Conservation (phyloP, 192 early-diverging fungal species). For the Globomyces pollinis-pini region DNA sequence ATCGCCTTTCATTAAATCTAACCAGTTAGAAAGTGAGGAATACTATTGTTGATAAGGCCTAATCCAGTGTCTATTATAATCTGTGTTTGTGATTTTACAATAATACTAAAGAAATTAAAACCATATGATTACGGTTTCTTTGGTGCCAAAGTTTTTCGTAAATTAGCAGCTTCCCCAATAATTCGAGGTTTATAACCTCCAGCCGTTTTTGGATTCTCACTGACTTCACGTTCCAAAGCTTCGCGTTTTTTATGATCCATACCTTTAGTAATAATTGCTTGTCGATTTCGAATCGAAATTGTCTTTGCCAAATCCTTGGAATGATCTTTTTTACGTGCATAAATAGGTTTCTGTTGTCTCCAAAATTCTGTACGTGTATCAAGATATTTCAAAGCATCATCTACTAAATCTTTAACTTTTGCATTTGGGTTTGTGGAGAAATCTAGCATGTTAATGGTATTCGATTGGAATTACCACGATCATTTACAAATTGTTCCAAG, state of each 20-base stretch:
- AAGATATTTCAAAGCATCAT: constrained; percentile 45
- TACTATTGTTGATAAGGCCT: neutral
- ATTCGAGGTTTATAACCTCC: neutral
- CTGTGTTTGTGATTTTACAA: neutral
- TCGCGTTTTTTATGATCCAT: neutral
- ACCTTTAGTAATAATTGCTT: neutral
- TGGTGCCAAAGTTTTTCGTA: neutral
- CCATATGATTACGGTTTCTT: neutral
- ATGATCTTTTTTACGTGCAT: constrained; percentile 38
- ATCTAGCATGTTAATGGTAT: constrained; percentile 17
- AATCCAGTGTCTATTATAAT: neutral
- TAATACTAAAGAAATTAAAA: too few species aligned
- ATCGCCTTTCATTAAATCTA: neutral
- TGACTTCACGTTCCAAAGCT: neutral
- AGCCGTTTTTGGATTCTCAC: constrained; percentile 3
- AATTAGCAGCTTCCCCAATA: neutral
- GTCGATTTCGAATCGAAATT: neutral
- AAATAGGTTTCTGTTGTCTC: constrained; percentile 54
- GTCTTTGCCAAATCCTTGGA: neutral
- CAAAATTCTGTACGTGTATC: constrained; percentile 49
- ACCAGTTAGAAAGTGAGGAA: neutral
- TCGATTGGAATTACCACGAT: constrained; percentile 22
- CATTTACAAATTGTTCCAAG: constrained; percentile 20
- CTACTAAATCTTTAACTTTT: constrained; percentile 35
- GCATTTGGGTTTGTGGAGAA: constrained; percentile 42